A percentile compares a stretch with the other conserved stretches of the same genome.
phyloP scores from a whole-genome alignment of 441 rosid species.

The Aleurites moluccanus region DNA sequence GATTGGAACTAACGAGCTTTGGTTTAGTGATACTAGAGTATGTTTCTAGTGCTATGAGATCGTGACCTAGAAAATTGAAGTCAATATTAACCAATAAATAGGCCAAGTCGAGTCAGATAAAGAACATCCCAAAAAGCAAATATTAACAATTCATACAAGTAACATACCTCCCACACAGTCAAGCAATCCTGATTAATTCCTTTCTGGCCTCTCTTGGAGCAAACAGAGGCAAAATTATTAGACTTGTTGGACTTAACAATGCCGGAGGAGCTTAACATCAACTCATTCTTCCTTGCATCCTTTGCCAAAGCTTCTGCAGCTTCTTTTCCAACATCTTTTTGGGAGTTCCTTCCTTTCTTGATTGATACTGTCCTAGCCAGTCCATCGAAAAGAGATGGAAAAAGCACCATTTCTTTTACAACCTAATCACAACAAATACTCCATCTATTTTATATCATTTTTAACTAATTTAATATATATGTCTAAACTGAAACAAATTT shows the following conservation, averaged over 20 bases:
- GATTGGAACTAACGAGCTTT: too few species aligned
- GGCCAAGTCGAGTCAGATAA: too few species aligned
- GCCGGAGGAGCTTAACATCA: conserved; percentile 61
- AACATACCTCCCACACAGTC: conserved; percentile 80
- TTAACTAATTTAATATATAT: too few species aligned
- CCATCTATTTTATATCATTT: too few species aligned
- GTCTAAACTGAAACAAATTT: too few species aligned
- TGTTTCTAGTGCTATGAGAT: background rate
- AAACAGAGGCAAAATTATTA: conserved; percentile 53
- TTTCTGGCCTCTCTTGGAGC: conserved; percentile 76
- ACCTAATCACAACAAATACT: background rate
- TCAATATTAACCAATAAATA: too few species aligned
- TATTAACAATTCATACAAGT: too few species aligned
- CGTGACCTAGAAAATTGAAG: too few species aligned
- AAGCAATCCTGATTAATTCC: conserved; percentile 82
- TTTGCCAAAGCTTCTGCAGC: conserved; percentile 66
- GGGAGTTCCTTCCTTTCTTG: conserved; percentile 47
- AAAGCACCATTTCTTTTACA: conserved; percentile 28
- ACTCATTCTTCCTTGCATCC: conserved; percentile 62
- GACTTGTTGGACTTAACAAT: conserved; percentile 49
- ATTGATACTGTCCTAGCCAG: conserved; percentile 52
- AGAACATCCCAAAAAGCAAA: too few species aligned
- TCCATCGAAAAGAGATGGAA: conserved; percentile 66
- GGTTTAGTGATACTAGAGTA: background rate
- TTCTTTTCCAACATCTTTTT: conserved; percentile 50